Base-by-base conservation (phyloP, 768 basidiomycete species). In the Tulasnella sp. region DNA sequence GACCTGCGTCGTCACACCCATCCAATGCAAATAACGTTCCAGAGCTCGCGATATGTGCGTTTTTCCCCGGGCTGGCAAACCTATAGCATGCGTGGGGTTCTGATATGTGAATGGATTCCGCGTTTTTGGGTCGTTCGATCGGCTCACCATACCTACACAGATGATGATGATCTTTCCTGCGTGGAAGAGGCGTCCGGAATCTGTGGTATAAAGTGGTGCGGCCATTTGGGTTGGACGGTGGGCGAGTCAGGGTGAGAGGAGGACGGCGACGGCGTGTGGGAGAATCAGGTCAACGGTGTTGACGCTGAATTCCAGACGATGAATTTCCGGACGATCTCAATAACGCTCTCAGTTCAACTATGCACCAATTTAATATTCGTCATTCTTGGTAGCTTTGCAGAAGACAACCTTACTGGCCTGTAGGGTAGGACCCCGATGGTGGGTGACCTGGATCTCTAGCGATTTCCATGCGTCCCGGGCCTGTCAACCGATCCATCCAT, bases 21-120 rank as follows among this genome's bases (percentile, higher is more conserved):
- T 88, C 96, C 96, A 99, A 70, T 92, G 79, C 1, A 99, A 79
- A 71, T 99, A 99, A n/a, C 96, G 82, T 70, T 98, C 94, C 11
- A 98, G 78, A 5, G 94, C 85, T 41, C 93, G 80, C 1, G 92
- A 94, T 59, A 98, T 91, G 70, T 99, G 96, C 0, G 96, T 99
- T 73, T 96, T 96, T 31, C 92, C 92, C 54, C 92, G 81, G 1
- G 94, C 93, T 68, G 62, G 31, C 34, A 57, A 27, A 2, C 43
- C 38, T 2, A 49, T 29, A 25, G 38, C 10, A 10, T n/a, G 92
- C 94, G 22, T 97, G 7, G n/a, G 5, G 41, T 24, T 7, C n/a
- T 4, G 19, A 21, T 12, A 19, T 38, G 17, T 31, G 54, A 43
- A 25, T 22, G 21, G 38, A n/a, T 8, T 55, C 25, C 38, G 29